Evolutionary conservation across 306 rosid genomes (phyloP), one percentile per base, ranked within the genome.

Genomic region (Glycyrrhiza uralensis): DNA sequence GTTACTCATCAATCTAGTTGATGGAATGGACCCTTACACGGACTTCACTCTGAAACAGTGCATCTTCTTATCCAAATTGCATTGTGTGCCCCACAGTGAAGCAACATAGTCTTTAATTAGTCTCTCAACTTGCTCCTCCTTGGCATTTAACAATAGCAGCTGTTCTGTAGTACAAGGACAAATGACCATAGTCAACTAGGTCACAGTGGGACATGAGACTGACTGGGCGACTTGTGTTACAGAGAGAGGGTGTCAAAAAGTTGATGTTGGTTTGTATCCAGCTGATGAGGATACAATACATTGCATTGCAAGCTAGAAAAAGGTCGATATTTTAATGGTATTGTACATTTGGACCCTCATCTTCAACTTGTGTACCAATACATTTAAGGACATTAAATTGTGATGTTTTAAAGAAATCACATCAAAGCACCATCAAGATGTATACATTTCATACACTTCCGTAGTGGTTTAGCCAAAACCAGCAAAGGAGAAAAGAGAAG

Each of bases 1-100:
- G 70, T 13, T 66, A 44, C 6, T 20, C 0, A 39, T 45, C 55
- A 1, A 39, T 45, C 55, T 23, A 67, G 65, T 51, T 19, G 50
- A 29, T 64, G 69, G 23, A 71, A 58, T 54, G 63, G 65, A 66
- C 65, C 59, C 61, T 64, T 12, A 62, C 80, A 74, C 75, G 80
- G 78, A 15, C 45, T 46, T 28, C 54, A 44, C 77, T 57, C 42
- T n/a, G 36, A 59, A 19, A n/a, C n/a, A 33, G 14, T 12, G 22
- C 15, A 57, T 58, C 44, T 18, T 41, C 69, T 69, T 80, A 60
- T 41, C 68, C 82, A 72, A 51, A 59, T 66, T 26, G 23, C 23
- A 15, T 14, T 4, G 36, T 15, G 54, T 23, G 33, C 26, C 73
- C 55, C 54, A 32, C 77, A 35, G 69, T 15, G 33, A 62, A 59